phyloP scores from a whole-genome alignment of 768 basidiomycete species.

The Leccinum boreale region DNA sequence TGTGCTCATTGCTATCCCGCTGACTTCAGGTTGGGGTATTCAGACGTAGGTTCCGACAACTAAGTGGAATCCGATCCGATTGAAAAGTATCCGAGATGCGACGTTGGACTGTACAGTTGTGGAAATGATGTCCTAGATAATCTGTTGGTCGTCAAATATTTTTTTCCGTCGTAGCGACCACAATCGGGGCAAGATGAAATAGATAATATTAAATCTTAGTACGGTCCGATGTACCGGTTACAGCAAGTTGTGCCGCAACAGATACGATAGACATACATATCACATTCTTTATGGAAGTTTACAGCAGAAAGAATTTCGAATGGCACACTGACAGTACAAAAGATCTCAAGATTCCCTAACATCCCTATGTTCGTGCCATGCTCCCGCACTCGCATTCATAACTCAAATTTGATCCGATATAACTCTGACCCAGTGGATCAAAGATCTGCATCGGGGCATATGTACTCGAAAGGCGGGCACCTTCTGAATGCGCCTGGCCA shows the following conservation, averaged over 20 bases:
- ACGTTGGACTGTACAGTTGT: background rate
- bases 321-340: background rate
- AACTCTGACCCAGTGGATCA: constrained; percentile 32
- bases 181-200: background rate
- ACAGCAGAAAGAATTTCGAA: background rate
- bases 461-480: constrained; percentile 38
- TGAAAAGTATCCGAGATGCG: background rate
- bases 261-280: background rate
- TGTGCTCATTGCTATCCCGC: background rate
- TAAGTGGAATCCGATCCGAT: background rate
- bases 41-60: background rate
- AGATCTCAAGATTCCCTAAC: background rate
- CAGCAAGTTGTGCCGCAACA: background rate
- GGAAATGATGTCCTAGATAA: background rate
- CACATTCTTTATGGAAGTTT: background rate
- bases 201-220: background rate
- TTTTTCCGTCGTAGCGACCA: background rate
- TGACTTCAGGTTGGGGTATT: background rate
- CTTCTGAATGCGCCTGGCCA: constrained; percentile 38
- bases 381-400: constrained; percentile 5
- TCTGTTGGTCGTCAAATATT: background rate
- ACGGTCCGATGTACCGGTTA: background rate
- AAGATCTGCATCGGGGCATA: constrained; percentile 32
- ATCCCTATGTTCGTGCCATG: background rate
- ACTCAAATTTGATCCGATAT: constrained; percentile 36